A percentile compares a stretch with the other conserved stretches of the same genome.
These are phyloP conservation scores for Mortierella sp. DNA, from an alignment of 371 early-diverging fungal genomes.

Conservation along the genomic window DNA sequence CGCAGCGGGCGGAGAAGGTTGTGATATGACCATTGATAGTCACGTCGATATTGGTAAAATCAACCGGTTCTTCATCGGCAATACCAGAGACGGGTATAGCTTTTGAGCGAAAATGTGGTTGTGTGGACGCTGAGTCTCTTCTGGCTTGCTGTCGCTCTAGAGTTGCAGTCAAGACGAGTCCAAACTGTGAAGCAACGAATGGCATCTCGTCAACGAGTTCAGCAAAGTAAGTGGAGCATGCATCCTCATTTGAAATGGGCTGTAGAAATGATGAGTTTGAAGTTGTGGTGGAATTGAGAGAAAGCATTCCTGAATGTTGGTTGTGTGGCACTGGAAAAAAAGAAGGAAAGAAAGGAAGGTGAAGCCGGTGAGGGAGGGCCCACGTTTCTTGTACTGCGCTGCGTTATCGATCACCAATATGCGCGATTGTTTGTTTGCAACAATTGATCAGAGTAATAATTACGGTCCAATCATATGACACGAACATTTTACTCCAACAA, in stretches of 20 bases:
- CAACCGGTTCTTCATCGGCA: neutral
- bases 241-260: slow-evolving; percentile 10
- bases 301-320: neutral
- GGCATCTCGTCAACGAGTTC: slow-evolving; percentile 25
- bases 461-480: too few species aligned
- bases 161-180: slow-evolving; percentile 26
- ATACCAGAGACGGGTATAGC: slow-evolving; percentile 5
- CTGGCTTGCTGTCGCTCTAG: slow-evolving; percentile 4
- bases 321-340: neutral
- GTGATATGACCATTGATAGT: slow-evolving; percentile 21
- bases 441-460: too few species aligned
- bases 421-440: too few species aligned
- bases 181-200: slow-evolving; percentile 25
- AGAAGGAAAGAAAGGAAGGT: neutral
- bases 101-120: slow-evolving; percentile 19
- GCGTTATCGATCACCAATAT: too few species aligned
- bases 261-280: neutral
- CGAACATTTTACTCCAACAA: too few species aligned
- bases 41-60: slow-evolving; percentile 19
- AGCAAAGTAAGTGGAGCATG: slow-evolving; percentile 21
- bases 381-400: too few species aligned
- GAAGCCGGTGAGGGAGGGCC: too few species aligned
- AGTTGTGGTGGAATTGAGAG: neutral
- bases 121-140: neutral
- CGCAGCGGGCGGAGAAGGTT: slow-evolving; percentile 15